Percentiles rank a stretch among this genome's conserved stretches.
Conservation (phyloP, 768 basidiomycete species). For the Kwoniella botswanensis region DNA sequence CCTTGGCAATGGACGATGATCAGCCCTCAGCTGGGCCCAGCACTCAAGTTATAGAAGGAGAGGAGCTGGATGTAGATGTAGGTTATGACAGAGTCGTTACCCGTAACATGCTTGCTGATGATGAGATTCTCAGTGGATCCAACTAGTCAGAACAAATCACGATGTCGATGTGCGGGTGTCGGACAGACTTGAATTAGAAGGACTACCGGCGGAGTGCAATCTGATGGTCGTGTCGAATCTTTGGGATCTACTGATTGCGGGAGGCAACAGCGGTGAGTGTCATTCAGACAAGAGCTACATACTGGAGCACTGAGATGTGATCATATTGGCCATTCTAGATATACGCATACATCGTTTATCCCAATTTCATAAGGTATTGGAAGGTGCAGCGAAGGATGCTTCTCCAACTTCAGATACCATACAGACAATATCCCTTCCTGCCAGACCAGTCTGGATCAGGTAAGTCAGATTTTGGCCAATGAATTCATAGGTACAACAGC, state of each 20-base stretch:
- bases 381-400: constrained; percentile 38
- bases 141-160: constrained; percentile 51
- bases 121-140: constrained; percentile 44
- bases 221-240: constrained; percentile 51
- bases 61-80: constrained; percentile 54
- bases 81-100: constrained; percentile 11
- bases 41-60: constrained; percentile 36
- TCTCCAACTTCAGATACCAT: constrained; percentile 27
- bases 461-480: constrained; percentile 1
- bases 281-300: background rate
- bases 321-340: constrained; percentile 22
- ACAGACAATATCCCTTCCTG: constrained; percentile 30
- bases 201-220: constrained; percentile 49
- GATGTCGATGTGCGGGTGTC: constrained; percentile 54
- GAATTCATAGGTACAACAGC: background rate
- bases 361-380: constrained; percentile 40
- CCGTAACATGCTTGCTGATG: background rate
- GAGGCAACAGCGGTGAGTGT: constrained; percentile 35
- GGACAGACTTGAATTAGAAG: constrained; percentile 44
- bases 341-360: constrained; percentile 46
- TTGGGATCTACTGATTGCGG: constrained; percentile 51
- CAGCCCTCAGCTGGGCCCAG: constrained; percentile 34
- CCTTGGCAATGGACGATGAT: constrained; percentile 30
- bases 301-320: background rate
- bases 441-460: constrained; percentile 51